Base-by-base conservation (phyloP, 163 green algal genomes). In the Botryococcus braunii region DNA sequence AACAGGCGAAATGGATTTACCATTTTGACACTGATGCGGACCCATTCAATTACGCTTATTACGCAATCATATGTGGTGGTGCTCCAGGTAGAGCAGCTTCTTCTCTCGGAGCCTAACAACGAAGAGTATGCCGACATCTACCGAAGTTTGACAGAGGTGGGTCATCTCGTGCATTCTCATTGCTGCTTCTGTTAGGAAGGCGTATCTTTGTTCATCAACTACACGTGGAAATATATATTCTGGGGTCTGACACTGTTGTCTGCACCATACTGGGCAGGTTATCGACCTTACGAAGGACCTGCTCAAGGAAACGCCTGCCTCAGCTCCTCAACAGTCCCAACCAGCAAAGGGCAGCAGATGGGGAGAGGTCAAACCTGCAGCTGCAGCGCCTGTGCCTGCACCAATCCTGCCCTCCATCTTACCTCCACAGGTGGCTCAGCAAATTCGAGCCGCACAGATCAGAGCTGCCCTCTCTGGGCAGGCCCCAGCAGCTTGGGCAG, bases 281-380 rank as follows among this genome's bases (percentile, higher is more conserved):
- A 92, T 95, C 36, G 52, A 89, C 65, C 74, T 96, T 0, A 92
- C 89, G 11, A 69, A 86, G 65, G 88, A 96, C 31, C 57, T 96
- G 36, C 36, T 91, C 5, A 73, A 71, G 49, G 83, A 87, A 25
- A 73, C 85, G 2, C 27, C 17, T 35, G n/a, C n/a, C n/a, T n/a
- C n/a, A n/a, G n/a, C n/a, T n/a, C n/a, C n/a, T n/a, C n/a, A n/a
- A n/a, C n/a, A n/a, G n/a, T n/a, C n/a, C n/a, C n/a, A n/a, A n/a
- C n/a, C n/a, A 65, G 59, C 56, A 47, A 29, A 56, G 34, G 21
- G 36, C n/a, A 23, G 27, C 5, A 36, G 25, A 31, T 3, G 17
- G 35, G 58, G 31, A 55, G 66, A 29, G 35, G 52, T 65, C 27
- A 47, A 11, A 2, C 47, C 29, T 37, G 50, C 60, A 31, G 25